Percentiles rank a stretch among this genome's conserved stretches.
These are phyloP conservation scores for Hypericum perforatum DNA, from an alignment of 345 rosid genomes.

Conservation along the genomic window DNA sequence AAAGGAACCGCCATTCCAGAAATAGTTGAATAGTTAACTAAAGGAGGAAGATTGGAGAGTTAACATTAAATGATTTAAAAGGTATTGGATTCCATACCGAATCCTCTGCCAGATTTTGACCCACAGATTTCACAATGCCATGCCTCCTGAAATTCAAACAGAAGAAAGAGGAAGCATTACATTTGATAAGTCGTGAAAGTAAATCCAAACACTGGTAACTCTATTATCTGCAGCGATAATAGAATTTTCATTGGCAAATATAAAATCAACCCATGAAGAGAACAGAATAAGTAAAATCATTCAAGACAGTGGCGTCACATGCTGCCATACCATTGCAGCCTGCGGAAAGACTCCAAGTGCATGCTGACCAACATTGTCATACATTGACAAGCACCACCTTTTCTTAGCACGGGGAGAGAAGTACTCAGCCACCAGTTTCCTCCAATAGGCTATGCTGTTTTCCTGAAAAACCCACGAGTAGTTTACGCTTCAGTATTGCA, in stretches of 20 bases:
- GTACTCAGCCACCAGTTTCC: slow-evolving; percentile 85
- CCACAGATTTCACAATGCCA: slow-evolving; percentile 97
- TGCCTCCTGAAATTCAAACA: slow-evolving; percentile 51
- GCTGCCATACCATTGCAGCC: slow-evolving; percentile 74
- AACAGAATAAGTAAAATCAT: neutral
- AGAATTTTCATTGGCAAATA: too few species aligned
- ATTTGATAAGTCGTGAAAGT: too few species aligned
- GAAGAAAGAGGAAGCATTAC: neutral
- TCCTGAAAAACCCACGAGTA: slow-evolving; percentile 35
- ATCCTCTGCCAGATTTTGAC: slow-evolving; percentile 92
- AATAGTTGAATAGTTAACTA: too few species aligned
- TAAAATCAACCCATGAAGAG: neutral
- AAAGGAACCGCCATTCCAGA: neutral
- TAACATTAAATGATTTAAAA: neutral
- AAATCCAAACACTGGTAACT: too few species aligned
- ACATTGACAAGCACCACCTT: slow-evolving; percentile 89
- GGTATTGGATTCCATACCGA: slow-evolving; percentile 49
- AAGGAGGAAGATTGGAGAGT: too few species aligned
- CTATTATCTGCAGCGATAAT: too few species aligned
- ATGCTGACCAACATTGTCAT: slow-evolving; percentile 83
- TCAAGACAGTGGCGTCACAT: neutral
- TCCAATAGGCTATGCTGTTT: slow-evolving; percentile 82
- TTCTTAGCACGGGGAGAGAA: slow-evolving; percentile 96
- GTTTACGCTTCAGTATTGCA: slow-evolving; percentile 3
- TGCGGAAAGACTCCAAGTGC: slow-evolving; percentile 95